Percentiles rank a stretch among this genome's conserved stretches.
phyloP scores from a whole-genome alignment of 2,329 filamentous ascomycete genomes.

The Aspergillus sp. region DNA sequence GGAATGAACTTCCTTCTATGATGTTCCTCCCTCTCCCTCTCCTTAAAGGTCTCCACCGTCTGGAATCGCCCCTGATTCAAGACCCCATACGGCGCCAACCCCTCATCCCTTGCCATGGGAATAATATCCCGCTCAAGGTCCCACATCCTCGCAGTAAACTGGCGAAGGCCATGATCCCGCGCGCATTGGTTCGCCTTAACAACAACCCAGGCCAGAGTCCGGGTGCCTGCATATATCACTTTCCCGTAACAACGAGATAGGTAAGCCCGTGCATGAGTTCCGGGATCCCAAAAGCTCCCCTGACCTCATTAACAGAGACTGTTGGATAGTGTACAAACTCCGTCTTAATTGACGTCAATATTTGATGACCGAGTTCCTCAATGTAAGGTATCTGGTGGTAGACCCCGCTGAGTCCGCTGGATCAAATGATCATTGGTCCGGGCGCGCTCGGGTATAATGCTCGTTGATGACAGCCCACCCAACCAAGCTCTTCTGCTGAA shows the following conservation, averaged over 20 bases:
- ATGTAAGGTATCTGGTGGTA: neutral
- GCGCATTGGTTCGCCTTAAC: conserved; percentile 62
- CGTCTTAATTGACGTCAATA: neutral
- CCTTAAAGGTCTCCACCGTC: conserved; percentile 42
- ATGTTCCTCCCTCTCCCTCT: conserved; percentile 28
- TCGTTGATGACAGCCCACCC: neutral
- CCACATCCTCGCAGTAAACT: conserved; percentile 65
- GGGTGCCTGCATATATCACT: too few relatives aligned
- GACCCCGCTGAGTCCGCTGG: neutral
- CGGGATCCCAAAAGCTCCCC: conserved; percentile 45
- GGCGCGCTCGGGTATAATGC: too few relatives aligned
- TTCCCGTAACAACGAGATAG: conserved; percentile 55
- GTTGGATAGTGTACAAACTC: conserved; percentile 32
- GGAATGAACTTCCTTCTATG: conserved; percentile 27
- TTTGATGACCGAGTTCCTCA: neutral
- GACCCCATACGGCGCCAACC: conserved; percentile 56
- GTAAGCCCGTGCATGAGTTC: conserved; percentile 73
- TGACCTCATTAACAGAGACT: conserved; percentile 44
- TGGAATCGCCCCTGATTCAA: conserved; percentile 44
- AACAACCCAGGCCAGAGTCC: conserved; percentile 64
- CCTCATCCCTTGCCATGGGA: conserved; percentile 66
- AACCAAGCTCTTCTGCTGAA: neutral
- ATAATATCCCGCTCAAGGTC: conserved; percentile 74
- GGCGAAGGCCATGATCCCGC: conserved; percentile 68
- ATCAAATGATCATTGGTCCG: neutral